Conservation (phyloP, 2,329 filamentous ascomycete species). For the Apiospora hydei region DNA sequence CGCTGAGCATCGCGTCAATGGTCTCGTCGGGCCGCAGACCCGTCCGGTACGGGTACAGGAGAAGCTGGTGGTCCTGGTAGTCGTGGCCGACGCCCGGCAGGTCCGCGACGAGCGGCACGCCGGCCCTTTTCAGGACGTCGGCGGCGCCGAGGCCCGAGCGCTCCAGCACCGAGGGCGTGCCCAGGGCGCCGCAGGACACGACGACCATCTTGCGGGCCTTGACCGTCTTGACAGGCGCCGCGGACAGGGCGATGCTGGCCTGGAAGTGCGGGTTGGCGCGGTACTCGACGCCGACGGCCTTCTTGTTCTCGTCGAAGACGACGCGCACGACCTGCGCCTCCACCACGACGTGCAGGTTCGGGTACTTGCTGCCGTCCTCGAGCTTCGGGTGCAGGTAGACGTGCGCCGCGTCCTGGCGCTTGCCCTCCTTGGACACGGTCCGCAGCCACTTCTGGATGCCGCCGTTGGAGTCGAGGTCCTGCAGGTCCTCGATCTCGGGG, state of each 20-base stretch:
- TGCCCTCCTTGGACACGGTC: slow-evolving; percentile 38
- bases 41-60: slow-evolving; percentile 57
- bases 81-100: slow-evolving; percentile 60
- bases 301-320: slow-evolving; percentile 57
- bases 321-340: slow-evolving; percentile 51
- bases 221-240: slow-evolving; percentile 42
- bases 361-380: slow-evolving; percentile 36
- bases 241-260: slow-evolving; percentile 27
- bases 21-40: slow-evolving; percentile 56
- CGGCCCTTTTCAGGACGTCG: slow-evolving; percentile 49
- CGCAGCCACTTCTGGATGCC: slow-evolving; percentile 40
- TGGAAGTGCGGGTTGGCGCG: slow-evolving; percentile 54
- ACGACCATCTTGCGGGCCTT: slow-evolving; percentile 62
- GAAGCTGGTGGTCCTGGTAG: slow-evolving; percentile 59
- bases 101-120: slow-evolving; percentile 56
- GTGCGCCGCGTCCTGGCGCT: slow-evolving; percentile 39
- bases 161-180: slow-evolving; percentile 64
- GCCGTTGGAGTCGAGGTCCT: slow-evolving; percentile 51
- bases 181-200: slow-evolving; percentile 56
- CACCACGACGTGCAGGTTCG: slow-evolving; percentile 42
- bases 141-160: slow-evolving; percentile 66
- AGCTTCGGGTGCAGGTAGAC: slow-evolving; percentile 39
- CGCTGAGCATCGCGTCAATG: slow-evolving; percentile 40
- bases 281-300: slow-evolving; percentile 57
- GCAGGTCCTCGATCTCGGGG: slow-evolving; percentile 56